Evolutionary conservation across 2,329 filamentous ascomycete genomes (phyloP).

Genomic region (Talaromyces sp.): DNA sequence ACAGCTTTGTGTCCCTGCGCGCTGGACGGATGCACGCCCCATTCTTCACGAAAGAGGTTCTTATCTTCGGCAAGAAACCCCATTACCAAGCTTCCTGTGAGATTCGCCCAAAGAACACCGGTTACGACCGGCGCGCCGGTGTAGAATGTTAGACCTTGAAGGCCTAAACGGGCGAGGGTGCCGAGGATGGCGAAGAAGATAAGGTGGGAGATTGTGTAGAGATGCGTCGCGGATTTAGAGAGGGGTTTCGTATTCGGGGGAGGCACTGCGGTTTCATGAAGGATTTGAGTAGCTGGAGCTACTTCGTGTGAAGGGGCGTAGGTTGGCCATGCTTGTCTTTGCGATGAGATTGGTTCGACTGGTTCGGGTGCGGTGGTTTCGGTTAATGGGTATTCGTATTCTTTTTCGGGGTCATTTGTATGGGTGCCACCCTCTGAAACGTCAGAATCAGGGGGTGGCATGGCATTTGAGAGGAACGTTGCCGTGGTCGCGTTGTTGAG

Average conservation of each 20-base stretch:
- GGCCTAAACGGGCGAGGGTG: conserved; percentile 77
- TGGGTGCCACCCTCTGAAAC: background rate
- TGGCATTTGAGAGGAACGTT: background rate
- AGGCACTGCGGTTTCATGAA: background rate
- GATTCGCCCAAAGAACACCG: conserved; percentile 83
- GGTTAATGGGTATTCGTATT: conserved; percentile 22
- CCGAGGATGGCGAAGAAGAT: conserved; percentile 84
- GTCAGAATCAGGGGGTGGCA: background rate
- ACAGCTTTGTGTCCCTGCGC: conserved; percentile 54
- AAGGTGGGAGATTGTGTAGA: conserved; percentile 79
- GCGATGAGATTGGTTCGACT: conserved; percentile 44
- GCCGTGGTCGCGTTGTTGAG: background rate
- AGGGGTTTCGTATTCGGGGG: conserved; percentile 28
- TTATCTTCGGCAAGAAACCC: conserved; percentile 82
- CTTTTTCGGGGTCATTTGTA: conserved; percentile 5
- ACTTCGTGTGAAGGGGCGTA: conserved; percentile 23
- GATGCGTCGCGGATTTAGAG: conserved; percentile 58
- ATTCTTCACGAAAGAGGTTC: conserved; percentile 71
- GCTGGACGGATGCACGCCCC: conserved; percentile 51
- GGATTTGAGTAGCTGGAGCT: conserved; percentile 12
- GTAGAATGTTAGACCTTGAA: conserved; percentile 79
- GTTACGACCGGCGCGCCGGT: conserved; percentile 74
- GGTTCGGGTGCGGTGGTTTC: conserved; percentile 44
- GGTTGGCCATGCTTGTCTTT: conserved; percentile 44
- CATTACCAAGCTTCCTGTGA: conserved; percentile 78